Base-by-base conservation (phyloP, 1,284 basidiomycete genomes). In the Boletus smithii region DNA sequence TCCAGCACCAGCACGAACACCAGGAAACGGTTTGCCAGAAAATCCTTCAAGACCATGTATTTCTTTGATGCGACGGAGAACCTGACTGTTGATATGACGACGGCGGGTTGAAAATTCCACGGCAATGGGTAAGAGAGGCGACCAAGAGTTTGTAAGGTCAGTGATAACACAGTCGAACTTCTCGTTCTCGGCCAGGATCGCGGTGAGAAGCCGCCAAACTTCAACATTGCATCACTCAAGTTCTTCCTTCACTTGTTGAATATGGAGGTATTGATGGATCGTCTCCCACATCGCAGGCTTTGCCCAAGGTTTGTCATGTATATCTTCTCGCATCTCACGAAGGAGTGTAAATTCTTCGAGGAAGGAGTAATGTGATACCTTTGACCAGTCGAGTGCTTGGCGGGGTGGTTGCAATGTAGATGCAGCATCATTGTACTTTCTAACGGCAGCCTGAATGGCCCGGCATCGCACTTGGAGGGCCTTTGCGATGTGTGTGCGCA, bases 1-100 rank as follows among this genome's bases (percentile, higher is more conserved):
- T n/a, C n/a, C n/a, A n/a, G n/a, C n/a, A n/a, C n/a, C n/a, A n/a
- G n/a, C n/a, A n/a, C n/a, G n/a, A n/a, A n/a, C n/a, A n/a, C n/a
- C n/a, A n/a, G n/a, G n/a, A n/a, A n/a, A n/a, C n/a, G n/a, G n/a
- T n/a, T n/a, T n/a, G n/a, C n/a, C n/a, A n/a, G n/a, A n/a, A 92
- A 71, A 33, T n/a, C 16, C 32, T 14, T 33, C 32, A 10, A 33
- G 18, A 8, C n/a, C 16, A 18, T 33, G 32, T 18, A 33, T 33
- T 33, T 33, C 13, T 33, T 18, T 33, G 32, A 33, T 33, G 13
- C 8, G 18, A 20, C 13, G 8, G 13, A 33, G 17, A 18, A 33
- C 13, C 10, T 33, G 32, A 33, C n/a, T 14, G 9, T 33, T 33
- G 32, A 33, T 33, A 20, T 7, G 9, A 20, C 9, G 17, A 8